Evolutionary conservation across 495 filamentous ascomycete genomes (phyloP).

Genomic region (Hyaloscypha variabilis): DNA sequence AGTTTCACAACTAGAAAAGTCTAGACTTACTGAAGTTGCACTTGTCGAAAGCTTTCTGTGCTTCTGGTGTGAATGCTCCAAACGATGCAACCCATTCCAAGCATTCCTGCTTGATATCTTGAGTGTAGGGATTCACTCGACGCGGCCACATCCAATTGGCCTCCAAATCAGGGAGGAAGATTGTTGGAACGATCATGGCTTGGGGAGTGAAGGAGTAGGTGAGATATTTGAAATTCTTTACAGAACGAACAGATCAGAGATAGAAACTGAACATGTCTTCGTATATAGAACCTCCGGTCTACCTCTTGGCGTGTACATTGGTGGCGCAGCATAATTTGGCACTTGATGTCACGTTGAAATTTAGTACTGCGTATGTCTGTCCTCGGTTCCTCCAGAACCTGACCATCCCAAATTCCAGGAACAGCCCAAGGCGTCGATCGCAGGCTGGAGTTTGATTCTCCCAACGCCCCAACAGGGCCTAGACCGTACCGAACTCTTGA

Average conservation of each 20-base stretch:
- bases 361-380: conserved; percentile 1
- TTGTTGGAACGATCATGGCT: neutral
- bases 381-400: neutral
- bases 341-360: conserved; percentile 1
- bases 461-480: too few species aligned
- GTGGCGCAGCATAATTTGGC: neutral
- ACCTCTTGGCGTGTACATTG: neutral
- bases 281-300: conserved; percentile 6
- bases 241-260: neutral
- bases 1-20: neutral
- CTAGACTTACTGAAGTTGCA: conserved; percentile 5
- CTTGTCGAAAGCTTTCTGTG: conserved; percentile 7
- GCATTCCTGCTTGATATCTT: conserved; percentile 7
- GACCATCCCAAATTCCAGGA: neutral
- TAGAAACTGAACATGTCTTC: neutral
- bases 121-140: conserved; percentile 6
- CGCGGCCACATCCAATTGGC: conserved; percentile 6
- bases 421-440: too few species aligned
- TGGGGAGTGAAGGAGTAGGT: conserved; percentile 4
- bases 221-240: conserved; percentile 6
- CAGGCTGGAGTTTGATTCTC: too few species aligned
- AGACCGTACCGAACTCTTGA: conserved; percentile 4
- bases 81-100: neutral
- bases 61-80: conserved; percentile 9
- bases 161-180: conserved; percentile 4